These are phyloP conservation scores for Pseudocercospora fuligena DNA, from an alignment of 2,329 filamentous ascomycete genomes.

Conservation along the genomic window DNA sequence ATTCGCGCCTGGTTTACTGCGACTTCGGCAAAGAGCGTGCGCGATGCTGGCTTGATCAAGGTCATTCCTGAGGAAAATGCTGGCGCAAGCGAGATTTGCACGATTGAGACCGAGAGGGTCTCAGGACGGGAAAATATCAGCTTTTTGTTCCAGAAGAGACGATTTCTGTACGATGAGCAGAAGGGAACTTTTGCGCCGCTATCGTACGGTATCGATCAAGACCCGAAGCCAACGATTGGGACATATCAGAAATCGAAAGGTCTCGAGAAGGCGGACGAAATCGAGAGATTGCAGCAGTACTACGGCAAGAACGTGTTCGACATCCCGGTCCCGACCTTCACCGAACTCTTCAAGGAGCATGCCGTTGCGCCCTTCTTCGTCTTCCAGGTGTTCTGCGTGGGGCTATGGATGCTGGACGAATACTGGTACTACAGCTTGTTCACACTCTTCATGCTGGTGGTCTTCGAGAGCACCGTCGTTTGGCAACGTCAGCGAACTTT, in stretches of 20 bases:
- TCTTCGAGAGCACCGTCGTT: constrained; percentile 97
- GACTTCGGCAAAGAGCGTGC: constrained; percentile 68
- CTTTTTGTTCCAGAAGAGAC: constrained; percentile 97
- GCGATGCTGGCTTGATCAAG: constrained; percentile 85
- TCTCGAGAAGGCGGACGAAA: constrained; percentile 72
- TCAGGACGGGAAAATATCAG: constrained; percentile 78
- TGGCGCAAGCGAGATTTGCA: constrained; percentile 85
- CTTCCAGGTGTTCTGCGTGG: constrained; percentile 98
- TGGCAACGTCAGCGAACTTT: constrained; percentile 98
- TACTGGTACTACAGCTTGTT: constrained; percentile 99
- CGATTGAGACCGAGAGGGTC: constrained; percentile 74
- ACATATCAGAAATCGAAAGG: constrained; percentile 81
- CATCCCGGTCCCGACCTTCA: constrained; percentile 94
- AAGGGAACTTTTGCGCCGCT: constrained; percentile 80
- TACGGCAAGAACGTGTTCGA: constrained; percentile 97
- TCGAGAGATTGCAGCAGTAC: constrained; percentile 82
- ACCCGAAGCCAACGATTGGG: constrained; percentile 79
- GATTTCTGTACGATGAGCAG: constrained; percentile 81
- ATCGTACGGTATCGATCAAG: constrained; percentile 79
- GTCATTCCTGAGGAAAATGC: constrained; percentile 89
- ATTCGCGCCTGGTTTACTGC: constrained; percentile 82
- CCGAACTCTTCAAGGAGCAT: constrained; percentile 96
- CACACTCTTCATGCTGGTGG: constrained; percentile 97
- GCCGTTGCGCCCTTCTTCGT: constrained; percentile 99
- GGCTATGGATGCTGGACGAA: constrained; percentile 97